Conservation (phyloP, 768 basidiomycete species). For the Pilatotrama ljubarskyi region DNA sequence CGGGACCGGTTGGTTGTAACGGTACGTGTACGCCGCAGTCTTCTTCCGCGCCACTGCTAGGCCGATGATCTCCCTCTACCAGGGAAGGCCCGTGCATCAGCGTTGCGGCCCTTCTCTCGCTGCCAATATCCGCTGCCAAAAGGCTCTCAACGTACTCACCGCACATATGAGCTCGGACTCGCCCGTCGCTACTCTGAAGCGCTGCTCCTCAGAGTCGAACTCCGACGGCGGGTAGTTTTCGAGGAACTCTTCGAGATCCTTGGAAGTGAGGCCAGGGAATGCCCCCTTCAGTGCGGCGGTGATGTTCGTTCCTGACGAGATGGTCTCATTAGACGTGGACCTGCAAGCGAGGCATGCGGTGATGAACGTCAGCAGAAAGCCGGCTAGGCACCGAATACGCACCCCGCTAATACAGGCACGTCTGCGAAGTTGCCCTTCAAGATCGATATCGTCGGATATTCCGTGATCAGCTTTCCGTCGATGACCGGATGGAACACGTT, state of each 20-base stretch:
- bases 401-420: slow-evolving; percentile 65
- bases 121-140: no score
- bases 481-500: slow-evolving; percentile 53
- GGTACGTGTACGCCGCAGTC: slow-evolving; percentile 53
- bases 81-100: not conserved
- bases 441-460: slow-evolving; percentile 49
- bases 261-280: slow-evolving; percentile 47
- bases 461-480: slow-evolving; percentile 52
- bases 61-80: slow-evolving; percentile 44
- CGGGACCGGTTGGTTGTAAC: slow-evolving; percentile 59
- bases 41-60: slow-evolving; percentile 37
- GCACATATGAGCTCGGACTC: slow-evolving; percentile 54
- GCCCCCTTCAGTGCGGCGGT: slow-evolving; percentile 38
- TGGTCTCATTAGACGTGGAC: slow-evolving; percentile 61
- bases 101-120: no score
- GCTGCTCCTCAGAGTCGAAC: slow-evolving; percentile 44
- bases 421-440: slow-evolving; percentile 44
- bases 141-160: slow-evolving; percentile 45
- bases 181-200: slow-evolving; percentile 48
- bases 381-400: not conserved
- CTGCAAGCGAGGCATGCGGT: slow-evolving; percentile 25
- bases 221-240: slow-evolving; percentile 44
- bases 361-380: not conserved
- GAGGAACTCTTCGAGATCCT: slow-evolving; percentile 41
- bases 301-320: slow-evolving; percentile 43